Evolutionary conservation across 345 rosid genomes (phyloP).

Genomic region (Lepidium didymum): DNA sequence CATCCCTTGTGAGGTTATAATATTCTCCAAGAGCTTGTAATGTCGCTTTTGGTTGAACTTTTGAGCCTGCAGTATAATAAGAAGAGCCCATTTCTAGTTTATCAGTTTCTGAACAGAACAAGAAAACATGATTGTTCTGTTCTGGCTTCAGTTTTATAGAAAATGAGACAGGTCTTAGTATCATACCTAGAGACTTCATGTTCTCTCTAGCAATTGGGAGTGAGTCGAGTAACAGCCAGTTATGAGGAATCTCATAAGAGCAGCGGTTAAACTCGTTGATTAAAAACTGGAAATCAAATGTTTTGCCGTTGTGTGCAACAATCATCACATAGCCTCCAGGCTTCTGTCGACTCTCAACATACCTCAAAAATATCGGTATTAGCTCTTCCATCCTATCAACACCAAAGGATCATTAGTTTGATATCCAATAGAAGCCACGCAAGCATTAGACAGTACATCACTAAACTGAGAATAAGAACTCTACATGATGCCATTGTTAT

Average conservation of each 20-base stretch:
- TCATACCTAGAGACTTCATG: conserved; percentile 53
- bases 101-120: neutral
- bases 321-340: conserved; percentile 60
- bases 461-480: neutral
- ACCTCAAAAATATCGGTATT: conserved; percentile 64
- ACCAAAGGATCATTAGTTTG: neutral
- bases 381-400: conserved; percentile 71
- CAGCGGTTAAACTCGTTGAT: conserved; percentile 61
- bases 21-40: conserved; percentile 44
- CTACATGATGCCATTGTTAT: neutral
- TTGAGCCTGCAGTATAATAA: conserved; percentile 28
- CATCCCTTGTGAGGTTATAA: conserved; percentile 35
- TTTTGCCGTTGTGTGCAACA: conserved; percentile 75
- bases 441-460: neutral
- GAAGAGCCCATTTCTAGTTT: neutral
- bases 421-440: conserved; percentile 2
- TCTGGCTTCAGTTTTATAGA: neutral
- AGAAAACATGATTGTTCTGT: neutral
- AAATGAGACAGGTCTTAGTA: neutral
- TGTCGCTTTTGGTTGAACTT: conserved; percentile 25
- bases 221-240: conserved; percentile 70
- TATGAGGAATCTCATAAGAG: conserved; percentile 52
- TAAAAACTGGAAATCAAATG: conserved; percentile 74
- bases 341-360: conserved; percentile 63
- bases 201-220: conserved; percentile 59